Base-by-base conservation (phyloP, 225 moss, liverwort and hornwort genomes). In the Antitrichia curtipendula region DNA sequence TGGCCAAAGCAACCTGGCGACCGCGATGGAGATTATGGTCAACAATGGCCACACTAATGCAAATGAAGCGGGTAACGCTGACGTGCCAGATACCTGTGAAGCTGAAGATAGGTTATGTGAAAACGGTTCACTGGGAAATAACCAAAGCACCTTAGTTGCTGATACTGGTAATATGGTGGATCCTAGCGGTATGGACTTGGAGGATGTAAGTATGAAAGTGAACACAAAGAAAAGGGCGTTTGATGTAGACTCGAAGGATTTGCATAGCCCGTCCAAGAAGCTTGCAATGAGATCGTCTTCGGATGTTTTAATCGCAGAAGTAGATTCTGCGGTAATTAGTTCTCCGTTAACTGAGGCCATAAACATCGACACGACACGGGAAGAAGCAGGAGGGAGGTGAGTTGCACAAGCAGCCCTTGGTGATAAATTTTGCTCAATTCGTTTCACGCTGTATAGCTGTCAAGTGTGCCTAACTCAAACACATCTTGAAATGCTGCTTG, bases 261-360 rank as follows among this genome's bases (percentile, higher is more conserved):
- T 84, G 75, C 91, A 83, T 23, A 83, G 79, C 58, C 93, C 92
- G 32, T 88, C 81, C 74, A 91, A 92, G 70, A 92, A 93, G 82
- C 90, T 84, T 88, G 88, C 92, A 78, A 62, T 91, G 62, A 86
- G 91, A 82, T 84, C 78, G 64, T 60, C 83, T 69, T 84, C 90
- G n/a, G 91, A 88, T 82, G 76, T 56, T 65, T 49, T 66, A 59
- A 80, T 59, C 54, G 74, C 78, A 75, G 88, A 90, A 81, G 52
- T 58, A 85, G 88, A 89, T 85, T 77, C 82, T 71, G 75, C 63
- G 54, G 49, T 63, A 60, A 57, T 63, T 24, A 80, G 38, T 71
- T 82, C 85, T 72, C 60, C 80, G 8, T 80, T 65, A 84, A 86
- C 75, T 85, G 91, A 84, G 82, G 88, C 87, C 36, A 85, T 87